Evolutionary conservation across 805 yeast genomes (phyloP), one percentile per base, ranked within the genome.

Genomic region (Myxozyma udenii): DNA sequence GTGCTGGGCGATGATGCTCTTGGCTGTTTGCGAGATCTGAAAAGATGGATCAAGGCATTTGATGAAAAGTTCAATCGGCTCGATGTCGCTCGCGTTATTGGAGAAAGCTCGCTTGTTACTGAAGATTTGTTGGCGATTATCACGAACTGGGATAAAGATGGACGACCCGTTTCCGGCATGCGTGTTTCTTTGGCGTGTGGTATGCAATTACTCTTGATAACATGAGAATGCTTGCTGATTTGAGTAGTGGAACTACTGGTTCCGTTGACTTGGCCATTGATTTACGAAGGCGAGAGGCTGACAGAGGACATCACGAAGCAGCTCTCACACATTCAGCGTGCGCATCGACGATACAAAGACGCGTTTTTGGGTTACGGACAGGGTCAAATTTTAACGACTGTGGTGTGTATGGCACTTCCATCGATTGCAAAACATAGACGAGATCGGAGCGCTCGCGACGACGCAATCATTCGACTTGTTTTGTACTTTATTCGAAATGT

Each of bases 1-100:
- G 80, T 79, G 53, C 75, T 90, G 2, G 98, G 98, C 9, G 88
- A 84, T 53, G 97, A 91, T 63, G 95, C 95, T 26, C 60, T 77
- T 26, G 89, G 89, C 0, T 88, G 97, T 68, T 69, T 93, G 28
- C 84, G 85, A 61, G 98, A 93, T 68, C 68, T 93, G 55, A 88
- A 87, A 65, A 76, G 85, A 61, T 91, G 98, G 96, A 77, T 93
- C 48, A 81, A 80, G 59, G 74, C 84, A 1, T 90, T 87, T 41
- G 98, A 91, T 67, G 93, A 87, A 50, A 76, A 76, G 39, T 76
- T 79, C 46, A 75, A 79, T 47, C 74, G 83, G 14, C 83, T 81
- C 75, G 88, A 84, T 54, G 96, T 91, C 3, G 95, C 96, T 0
- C 75, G 86, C 45, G 95, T 96, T 0, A 84, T 95, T 57, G 85